Evolutionary conservation across 2,329 filamentous ascomycete genomes (phyloP).

Genomic region (Dactylellina haptotyla): DNA sequence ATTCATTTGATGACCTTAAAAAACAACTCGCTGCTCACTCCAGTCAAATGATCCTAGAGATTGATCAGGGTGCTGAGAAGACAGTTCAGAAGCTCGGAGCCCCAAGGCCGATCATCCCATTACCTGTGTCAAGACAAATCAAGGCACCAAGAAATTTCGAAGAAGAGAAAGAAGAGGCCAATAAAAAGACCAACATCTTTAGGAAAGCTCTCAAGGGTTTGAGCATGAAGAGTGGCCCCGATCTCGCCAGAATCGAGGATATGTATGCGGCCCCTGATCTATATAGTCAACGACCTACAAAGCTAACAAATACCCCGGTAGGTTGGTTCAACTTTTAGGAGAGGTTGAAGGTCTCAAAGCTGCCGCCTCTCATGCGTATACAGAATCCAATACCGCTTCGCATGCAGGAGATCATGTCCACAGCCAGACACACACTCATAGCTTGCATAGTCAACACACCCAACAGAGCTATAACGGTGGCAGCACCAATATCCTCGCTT

Average conservation of each 20-base stretch:
- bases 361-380: slow-evolving; percentile 64
- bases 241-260: slow-evolving; percentile 86
- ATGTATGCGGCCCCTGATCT: slow-evolving; percentile 66
- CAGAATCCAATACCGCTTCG: slow-evolving; percentile 51
- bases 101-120: slow-evolving; percentile 79
- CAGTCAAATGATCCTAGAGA: slow-evolving; percentile 84
- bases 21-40: slow-evolving; percentile 90
- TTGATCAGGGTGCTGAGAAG: slow-evolving; percentile 87
- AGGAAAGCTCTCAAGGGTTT: slow-evolving; percentile 91
- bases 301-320: slow-evolving; percentile 56
- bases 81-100: slow-evolving; percentile 85
- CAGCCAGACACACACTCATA: slow-evolving; percentile 52
- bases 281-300: background rate
- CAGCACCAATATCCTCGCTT: slow-evolving; percentile 55
- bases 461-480: slow-evolving; percentile 42
- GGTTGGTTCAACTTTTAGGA: slow-evolving; percentile 83
- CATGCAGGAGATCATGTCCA: slow-evolving; percentile 56
- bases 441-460: slow-evolving; percentile 44
- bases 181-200: slow-evolving; percentile 93
- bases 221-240: slow-evolving; percentile 85
- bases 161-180: slow-evolving; percentile 65
- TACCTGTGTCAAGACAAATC: slow-evolving; percentile 69
- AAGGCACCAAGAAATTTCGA: slow-evolving; percentile 63
- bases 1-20: slow-evolving; percentile 94
- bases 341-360: slow-evolving; percentile 88